A percentile compares a stretch with the other conserved stretches of the same genome.
Conservation (phyloP, 2,329 filamentous ascomycete species). For the Didymella keratinophila region DNA sequence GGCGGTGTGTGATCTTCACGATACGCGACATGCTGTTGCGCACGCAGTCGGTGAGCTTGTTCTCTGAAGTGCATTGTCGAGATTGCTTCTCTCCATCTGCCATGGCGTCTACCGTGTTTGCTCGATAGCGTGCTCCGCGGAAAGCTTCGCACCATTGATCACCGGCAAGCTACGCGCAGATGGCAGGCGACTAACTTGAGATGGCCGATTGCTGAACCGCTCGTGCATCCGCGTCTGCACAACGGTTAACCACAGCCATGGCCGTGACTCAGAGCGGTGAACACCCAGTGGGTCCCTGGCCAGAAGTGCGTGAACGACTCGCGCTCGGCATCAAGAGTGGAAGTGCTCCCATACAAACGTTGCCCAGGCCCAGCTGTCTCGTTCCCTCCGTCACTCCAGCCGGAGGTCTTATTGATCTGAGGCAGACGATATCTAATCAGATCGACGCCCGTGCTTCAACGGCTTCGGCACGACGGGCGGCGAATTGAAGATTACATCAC, state of each 20-base stretch:
- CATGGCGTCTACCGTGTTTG: neutral
- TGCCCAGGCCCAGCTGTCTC: neutral
- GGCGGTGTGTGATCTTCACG: neutral
- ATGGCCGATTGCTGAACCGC: conserved; percentile 18
- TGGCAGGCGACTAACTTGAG: conserved; percentile 15
- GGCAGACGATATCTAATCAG: conserved; percentile 22
- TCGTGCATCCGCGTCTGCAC: conserved; percentile 20
- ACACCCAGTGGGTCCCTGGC: conserved; percentile 17
- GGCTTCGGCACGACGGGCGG: conserved; percentile 12
- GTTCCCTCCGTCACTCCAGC: conserved; percentile 1
- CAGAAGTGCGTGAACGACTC: conserved; percentile 13
- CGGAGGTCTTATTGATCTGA: neutral
- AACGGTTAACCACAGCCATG: conserved; percentile 13
- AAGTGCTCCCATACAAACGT: conserved; percentile 6
- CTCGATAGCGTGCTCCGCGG: conserved; percentile 8
- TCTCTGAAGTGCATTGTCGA: neutral
- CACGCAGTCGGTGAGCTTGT: neutral
- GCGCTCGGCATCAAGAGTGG: conserved; percentile 2
- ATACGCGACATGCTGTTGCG: conserved; percentile 9
- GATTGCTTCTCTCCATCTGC: neutral
- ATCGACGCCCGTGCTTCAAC: conserved; percentile 17
- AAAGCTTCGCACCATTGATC: conserved; percentile 17
- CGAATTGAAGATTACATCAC: conserved; percentile 24
- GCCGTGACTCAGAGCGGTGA: conserved; percentile 34
- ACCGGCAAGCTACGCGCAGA: conserved; percentile 14